These are phyloP conservation scores for Teunomyces tritomae DNA, from an alignment of 805 yeast genomes.

Conservation along the genomic window DNA sequence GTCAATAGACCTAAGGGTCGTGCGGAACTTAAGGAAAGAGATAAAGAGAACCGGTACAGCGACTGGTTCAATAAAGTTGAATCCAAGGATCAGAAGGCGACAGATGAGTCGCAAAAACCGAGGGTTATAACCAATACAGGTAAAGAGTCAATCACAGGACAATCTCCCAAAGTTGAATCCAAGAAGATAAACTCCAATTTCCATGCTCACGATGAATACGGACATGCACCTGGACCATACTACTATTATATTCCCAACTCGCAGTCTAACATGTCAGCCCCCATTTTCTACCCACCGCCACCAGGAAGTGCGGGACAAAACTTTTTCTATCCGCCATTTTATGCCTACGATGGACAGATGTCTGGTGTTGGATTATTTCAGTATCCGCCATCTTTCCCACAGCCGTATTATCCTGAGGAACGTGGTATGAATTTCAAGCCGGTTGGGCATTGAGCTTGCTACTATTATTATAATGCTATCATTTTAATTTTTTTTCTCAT, in stretches of 20 bases:
- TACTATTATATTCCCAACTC: constrained; percentile 17
- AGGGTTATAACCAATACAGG: background rate
- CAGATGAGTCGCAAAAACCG: background rate
- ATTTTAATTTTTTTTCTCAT: background rate
- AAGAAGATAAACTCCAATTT: too few relatives aligned
- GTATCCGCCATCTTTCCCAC: constrained; percentile 4
- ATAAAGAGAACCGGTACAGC: constrained; percentile 1
- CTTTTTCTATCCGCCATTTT: constrained; percentile 28
- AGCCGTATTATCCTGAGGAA: constrained; percentile 13
- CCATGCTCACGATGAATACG: background rate
- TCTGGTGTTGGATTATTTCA: constrained; percentile 12
- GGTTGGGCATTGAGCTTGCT: background rate
- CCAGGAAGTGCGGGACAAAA: constrained; percentile 11
- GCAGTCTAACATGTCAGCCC: constrained; percentile 17
- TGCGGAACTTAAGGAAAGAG: background rate
- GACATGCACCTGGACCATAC: constrained; percentile 11
- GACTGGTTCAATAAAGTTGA: constrained; percentile 3
- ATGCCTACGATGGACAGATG: constrained; percentile 19
- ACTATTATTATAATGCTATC: background rate
- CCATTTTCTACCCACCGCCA: constrained; percentile 15
- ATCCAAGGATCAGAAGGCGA: background rate
- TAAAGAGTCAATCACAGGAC: background rate
- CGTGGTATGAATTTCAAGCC: background rate
- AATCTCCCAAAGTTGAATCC: too few relatives aligned
- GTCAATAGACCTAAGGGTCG: background rate